phyloP scores from a whole-genome alignment of 805 yeast genomes.

The Candida tibetensis region DNA sequence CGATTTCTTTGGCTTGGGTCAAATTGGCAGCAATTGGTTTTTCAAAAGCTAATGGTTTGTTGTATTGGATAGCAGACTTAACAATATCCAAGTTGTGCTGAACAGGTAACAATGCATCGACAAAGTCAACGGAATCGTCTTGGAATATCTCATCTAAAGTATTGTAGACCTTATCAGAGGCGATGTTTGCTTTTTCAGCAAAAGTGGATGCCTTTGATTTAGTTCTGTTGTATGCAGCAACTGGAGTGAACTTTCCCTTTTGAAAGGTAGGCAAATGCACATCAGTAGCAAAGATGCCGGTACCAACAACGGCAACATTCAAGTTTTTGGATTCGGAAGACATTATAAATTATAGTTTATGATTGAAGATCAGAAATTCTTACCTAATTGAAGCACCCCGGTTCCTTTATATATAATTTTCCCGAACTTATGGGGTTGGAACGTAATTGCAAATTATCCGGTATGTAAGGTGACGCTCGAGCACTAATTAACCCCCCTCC shows the following conservation, averaged over 20 bases:
- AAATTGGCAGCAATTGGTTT: constrained; percentile 91
- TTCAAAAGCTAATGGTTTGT: constrained; percentile 79
- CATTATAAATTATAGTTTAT: constrained; percentile 4
- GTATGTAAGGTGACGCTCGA: too few species aligned
- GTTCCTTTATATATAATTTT: background rate
- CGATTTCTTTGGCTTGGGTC: constrained; percentile 77
- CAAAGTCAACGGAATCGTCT: constrained; percentile 66
- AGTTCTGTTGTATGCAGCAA: constrained; percentile 81
- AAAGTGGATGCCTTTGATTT: constrained; percentile 77
- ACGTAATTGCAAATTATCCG: too few species aligned
- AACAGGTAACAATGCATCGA: constrained; percentile 89
- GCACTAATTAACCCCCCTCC: too few species aligned
- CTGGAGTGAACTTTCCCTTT: constrained; percentile 52
- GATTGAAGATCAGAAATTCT: background rate
- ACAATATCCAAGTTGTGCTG: constrained; percentile 71
- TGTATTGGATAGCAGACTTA: constrained; percentile 63
- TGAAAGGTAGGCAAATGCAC: constrained; percentile 75
- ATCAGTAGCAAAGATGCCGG: constrained; percentile 86
- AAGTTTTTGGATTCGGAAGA: constrained; percentile 17
- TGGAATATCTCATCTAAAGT: constrained; percentile 60
- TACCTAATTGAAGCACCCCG: too few species aligned
- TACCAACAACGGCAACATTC: constrained; percentile 70
- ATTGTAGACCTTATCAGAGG: constrained; percentile 51
- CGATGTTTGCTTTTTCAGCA: constrained; percentile 60
- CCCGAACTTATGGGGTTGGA: too few species aligned